A percentile compares a stretch with the other conserved stretches of the same genome.
Conservation (phyloP, 352 stramenopile species). For the Pythium scleroteichum region DNA sequence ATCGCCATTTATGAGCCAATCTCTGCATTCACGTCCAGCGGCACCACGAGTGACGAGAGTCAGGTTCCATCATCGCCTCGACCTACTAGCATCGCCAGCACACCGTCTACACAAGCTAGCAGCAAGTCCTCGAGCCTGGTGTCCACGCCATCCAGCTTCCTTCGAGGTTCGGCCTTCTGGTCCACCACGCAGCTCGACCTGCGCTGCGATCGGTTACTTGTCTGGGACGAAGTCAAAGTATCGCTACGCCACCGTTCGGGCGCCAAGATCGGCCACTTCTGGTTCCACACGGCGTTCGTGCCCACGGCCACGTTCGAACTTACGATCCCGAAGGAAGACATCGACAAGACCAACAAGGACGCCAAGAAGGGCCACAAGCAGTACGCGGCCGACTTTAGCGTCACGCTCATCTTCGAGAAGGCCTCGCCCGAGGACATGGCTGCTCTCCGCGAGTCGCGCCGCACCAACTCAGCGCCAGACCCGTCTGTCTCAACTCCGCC, state of each 20-base stretch:
- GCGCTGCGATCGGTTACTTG: slow-evolving; percentile 40
- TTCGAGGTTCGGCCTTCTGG: slow-evolving; percentile 12
- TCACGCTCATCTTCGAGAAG: slow-evolving; percentile 52
- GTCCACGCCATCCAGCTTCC: slow-evolving; percentile 8
- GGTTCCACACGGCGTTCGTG: slow-evolving; percentile 80
- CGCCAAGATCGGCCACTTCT: slow-evolving; percentile 59
- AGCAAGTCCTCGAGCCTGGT: neutral
- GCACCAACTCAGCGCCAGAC: slow-evolving; percentile 20
- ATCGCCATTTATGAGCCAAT: slow-evolving; percentile 12
- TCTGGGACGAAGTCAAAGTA: slow-evolving; percentile 71
- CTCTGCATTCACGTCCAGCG: neutral
- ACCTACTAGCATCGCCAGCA: neutral
- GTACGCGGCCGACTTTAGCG: slow-evolving; percentile 47
- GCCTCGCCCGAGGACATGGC: slow-evolving; percentile 35
- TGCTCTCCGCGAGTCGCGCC: slow-evolving; percentile 8
- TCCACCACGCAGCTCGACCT: slow-evolving; percentile 43
- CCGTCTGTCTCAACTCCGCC: neutral
- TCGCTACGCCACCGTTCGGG: slow-evolving; percentile 44
- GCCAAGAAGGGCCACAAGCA: slow-evolving; percentile 68
- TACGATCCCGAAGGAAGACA: slow-evolving; percentile 52
- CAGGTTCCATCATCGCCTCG: neutral
- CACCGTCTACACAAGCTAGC: no score
- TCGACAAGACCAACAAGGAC: slow-evolving; percentile 75
- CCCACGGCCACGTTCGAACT: slow-evolving; percentile 36
- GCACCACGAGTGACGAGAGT: neutral